Conservation (phyloP, 768 basidiomycete genomes). For the Agrocybe praecox region DNA sequence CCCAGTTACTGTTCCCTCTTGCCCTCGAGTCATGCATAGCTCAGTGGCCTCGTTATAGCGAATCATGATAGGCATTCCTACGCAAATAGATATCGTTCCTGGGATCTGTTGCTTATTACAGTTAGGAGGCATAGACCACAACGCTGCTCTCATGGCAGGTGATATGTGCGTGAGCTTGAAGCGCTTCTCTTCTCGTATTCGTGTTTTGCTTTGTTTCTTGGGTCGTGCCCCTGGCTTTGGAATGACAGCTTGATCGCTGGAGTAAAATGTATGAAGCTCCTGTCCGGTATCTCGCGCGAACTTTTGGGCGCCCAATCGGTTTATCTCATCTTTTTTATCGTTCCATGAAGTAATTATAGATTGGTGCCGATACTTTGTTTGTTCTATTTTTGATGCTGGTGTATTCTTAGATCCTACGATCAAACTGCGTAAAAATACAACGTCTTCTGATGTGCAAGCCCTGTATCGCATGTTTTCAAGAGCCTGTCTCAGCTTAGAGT, state of each 20-base stretch:
- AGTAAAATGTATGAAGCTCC: slow-evolving; percentile 24
- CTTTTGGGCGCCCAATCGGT: slow-evolving; percentile 30
- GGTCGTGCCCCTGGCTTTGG: not conserved
- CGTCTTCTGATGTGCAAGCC: slow-evolving; percentile 38
- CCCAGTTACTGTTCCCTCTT: slow-evolving; percentile 29
- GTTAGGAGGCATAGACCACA: slow-evolving; percentile 21
- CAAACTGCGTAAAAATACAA: slow-evolving; percentile 30
- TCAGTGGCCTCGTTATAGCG: slow-evolving; percentile 33
- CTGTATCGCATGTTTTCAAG: too few species aligned
- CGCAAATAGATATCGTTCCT: slow-evolving; percentile 27
- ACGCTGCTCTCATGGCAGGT: slow-evolving; percentile 12
- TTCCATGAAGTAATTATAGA: slow-evolving; percentile 41
- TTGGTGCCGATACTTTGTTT: slow-evolving; percentile 28
- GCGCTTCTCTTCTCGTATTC: not conserved
- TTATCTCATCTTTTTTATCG: slow-evolving; percentile 37
- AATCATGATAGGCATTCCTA: slow-evolving; percentile 37
- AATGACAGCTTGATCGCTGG: slow-evolving; percentile 20
- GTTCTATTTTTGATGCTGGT: slow-evolving; percentile 10
- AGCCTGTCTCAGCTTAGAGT: slow-evolving; percentile 35
- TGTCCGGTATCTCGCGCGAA: slow-evolving; percentile 33
- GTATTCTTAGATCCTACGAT: slow-evolving; percentile 19
- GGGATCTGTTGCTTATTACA: slow-evolving; percentile 18
- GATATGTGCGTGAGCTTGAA: slow-evolving; percentile 1
- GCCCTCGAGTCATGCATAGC: slow-evolving; percentile 33
- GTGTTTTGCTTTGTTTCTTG: not conserved